Evolutionary conservation across 495 filamentous ascomycete genomes (phyloP).

Genomic region (Penicillium bialowiezense): DNA sequence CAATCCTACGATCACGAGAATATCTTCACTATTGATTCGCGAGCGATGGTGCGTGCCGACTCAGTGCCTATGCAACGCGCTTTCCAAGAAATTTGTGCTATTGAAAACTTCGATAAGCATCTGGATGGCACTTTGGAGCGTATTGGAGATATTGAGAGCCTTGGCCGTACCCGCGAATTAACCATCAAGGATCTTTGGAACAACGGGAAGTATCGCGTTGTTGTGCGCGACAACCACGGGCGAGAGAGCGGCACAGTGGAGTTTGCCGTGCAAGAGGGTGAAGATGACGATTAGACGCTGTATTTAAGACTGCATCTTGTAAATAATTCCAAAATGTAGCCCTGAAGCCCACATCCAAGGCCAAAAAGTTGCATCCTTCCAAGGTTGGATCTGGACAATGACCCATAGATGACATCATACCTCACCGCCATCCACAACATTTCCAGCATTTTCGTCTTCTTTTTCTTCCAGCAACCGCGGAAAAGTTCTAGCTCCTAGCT

Average conservation of each 20-base stretch:
- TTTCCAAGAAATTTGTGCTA: conserved; percentile 73
- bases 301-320: too few species aligned
- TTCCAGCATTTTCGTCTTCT: conserved; percentile 7
- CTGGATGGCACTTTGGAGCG: conserved; percentile 78
- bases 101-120: conserved; percentile 74
- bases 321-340: not conserved
- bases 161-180: conserved; percentile 87
- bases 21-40: conserved; percentile 89
- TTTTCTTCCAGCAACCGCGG: conserved; percentile 1
- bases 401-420: conserved; percentile 35
- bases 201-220: conserved; percentile 75
- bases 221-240: conserved; percentile 51
- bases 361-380: not conserved
- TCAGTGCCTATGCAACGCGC: conserved; percentile 95
- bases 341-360: too few species aligned
- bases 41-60: conserved; percentile 85
- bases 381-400: conserved; percentile 3
- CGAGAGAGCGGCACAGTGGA: conserved; percentile 42
- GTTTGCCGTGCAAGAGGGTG: conserved; percentile 38
- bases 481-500: not conserved
- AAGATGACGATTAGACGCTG: conserved; percentile 25
- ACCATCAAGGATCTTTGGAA: conserved; percentile 82
- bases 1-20: conserved; percentile 89
- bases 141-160: conserved; percentile 85
- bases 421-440: conserved; percentile 28